Conservation (phyloP, 2,329 filamentous ascomycete species). For the Fusarium euwallaceae region DNA sequence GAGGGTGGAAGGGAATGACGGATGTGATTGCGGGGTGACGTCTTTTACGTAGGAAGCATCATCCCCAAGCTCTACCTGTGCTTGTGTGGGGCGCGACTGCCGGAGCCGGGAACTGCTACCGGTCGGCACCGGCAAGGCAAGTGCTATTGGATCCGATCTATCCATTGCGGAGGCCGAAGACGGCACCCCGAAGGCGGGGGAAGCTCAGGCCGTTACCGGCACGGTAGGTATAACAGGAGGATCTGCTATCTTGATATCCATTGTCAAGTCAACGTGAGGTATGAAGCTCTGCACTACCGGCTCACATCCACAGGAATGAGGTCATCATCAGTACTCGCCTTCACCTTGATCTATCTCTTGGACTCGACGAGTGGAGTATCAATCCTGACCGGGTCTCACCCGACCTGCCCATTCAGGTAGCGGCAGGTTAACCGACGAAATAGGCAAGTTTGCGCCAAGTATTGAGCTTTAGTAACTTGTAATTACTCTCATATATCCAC, state of each 20-base stretch:
- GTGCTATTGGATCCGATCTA: neutral
- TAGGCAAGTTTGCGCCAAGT: slow-evolving; percentile 18
- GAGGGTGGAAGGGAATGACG: slow-evolving; percentile 18
- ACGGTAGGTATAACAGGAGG: neutral
- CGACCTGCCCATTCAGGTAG: neutral
- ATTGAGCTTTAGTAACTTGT: neutral
- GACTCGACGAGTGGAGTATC: neutral
- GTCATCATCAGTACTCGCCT: neutral
- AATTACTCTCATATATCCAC: slow-evolving; percentile 3
- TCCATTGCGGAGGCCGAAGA: neutral
- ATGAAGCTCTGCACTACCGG: neutral
- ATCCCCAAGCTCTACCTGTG: slow-evolving; percentile 9
- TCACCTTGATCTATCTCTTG: neutral
- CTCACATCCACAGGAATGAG: neutral
- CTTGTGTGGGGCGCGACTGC: slow-evolving; percentile 40
- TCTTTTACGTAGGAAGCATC: slow-evolving; percentile 33
- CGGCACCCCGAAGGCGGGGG: neutral
- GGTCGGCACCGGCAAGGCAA: slow-evolving; percentile 11
- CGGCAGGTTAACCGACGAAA: neutral
- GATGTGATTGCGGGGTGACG: slow-evolving; percentile 43
- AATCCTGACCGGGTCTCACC: neutral
- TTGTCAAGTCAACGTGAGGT: neutral
- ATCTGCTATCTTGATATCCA: neutral
- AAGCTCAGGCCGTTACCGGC: neutral
- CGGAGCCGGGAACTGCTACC: slow-evolving; percentile 40